Evolutionary conservation across 805 yeast species (phyloP).

Genomic region (Lachancea thermotolerans): DNA sequence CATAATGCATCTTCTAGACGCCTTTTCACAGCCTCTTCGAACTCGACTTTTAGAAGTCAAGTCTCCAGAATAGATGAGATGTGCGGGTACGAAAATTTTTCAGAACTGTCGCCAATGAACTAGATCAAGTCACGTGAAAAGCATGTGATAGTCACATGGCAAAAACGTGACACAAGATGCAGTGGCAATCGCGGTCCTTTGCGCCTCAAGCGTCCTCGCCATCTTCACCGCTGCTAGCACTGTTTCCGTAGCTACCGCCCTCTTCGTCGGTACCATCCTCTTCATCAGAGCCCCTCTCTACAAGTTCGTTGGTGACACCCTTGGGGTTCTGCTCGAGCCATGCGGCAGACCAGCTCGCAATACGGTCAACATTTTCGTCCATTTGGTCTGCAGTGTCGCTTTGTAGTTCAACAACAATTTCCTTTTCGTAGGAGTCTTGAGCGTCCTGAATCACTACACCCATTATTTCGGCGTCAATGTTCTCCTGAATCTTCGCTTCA

Average conservation of each 20-base stretch:
- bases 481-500: constrained; percentile 78
- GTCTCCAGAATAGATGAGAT: neutral
- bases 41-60: neutral
- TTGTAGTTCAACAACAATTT: constrained; percentile 71
- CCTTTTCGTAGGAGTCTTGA: constrained; percentile 67
- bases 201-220: constrained; percentile 10
- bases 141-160: too few relatives aligned
- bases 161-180: too few relatives aligned
- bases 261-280: constrained; percentile 2
- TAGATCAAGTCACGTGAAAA: too few relatives aligned
- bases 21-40: neutral
- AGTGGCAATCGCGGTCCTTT: neutral
- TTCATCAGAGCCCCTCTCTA: constrained; percentile 7
- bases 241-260: neutral
- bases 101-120: neutral
- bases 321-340: constrained; percentile 67
- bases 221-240: constrained; percentile 8
- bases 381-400: constrained; percentile 71
- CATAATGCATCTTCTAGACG: constrained; percentile 19
- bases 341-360: constrained; percentile 62
- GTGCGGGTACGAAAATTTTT: neutral
- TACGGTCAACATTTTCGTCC: constrained; percentile 75
- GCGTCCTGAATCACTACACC: constrained; percentile 86
- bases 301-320: constrained; percentile 49
- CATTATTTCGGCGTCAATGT: constrained; percentile 96